Evolutionary conservation across 306 rosid species (phyloP), one percentile per base, ranked within the genome.

Genomic region (Dalbergia oliveri): DNA sequence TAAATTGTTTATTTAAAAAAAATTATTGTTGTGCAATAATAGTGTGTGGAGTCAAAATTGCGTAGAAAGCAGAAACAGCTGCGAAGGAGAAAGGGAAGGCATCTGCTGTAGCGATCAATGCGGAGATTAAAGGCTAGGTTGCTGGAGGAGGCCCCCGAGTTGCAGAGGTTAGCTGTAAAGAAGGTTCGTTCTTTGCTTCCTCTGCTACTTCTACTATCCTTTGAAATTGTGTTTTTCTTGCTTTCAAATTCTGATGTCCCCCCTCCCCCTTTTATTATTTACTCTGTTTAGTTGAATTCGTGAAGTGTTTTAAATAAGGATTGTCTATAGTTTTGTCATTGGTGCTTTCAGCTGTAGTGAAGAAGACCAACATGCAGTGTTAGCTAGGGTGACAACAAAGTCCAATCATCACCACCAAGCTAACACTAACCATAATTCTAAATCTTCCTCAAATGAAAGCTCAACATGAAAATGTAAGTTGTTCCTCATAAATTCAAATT

Each of bases 11-110:
- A 21, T 21, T 21, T 21, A 0, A 44, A 3, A 44, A 4, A 5
- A 35, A 4, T n/a, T 0, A 35, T 0, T 41, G 0, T 7, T 41
- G 45, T 41, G 45, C 5, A 45, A 45, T 81, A 19, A 47, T 66
- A 12, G 6, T 12, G 34, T 8, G 6, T 54, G 69, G 78, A 57
- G 56, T 78, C 1, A 33, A 79, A 50, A 82, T 23, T 88, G 19
- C 88, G 88, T 66, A 96, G 99, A 96, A 96, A 96, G 97, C 99
- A 51, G 99, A 90, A 81, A 75, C 79, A 8, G 99, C 97, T 83
- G 86, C 97, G 6, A 91, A 88, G 79, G 99, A 96, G 83, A 93
- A 89, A 81, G 93, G 79, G 31, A 91, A 87, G 83, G 99, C 99
- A 16, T 90, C 99, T 44, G 89, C 89, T 7, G 99, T 91, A 72